These are phyloP conservation scores for Microdochium paspali DNA, from an alignment of 2,329 filamentous ascomycete genomes.

Conservation along the genomic window DNA sequence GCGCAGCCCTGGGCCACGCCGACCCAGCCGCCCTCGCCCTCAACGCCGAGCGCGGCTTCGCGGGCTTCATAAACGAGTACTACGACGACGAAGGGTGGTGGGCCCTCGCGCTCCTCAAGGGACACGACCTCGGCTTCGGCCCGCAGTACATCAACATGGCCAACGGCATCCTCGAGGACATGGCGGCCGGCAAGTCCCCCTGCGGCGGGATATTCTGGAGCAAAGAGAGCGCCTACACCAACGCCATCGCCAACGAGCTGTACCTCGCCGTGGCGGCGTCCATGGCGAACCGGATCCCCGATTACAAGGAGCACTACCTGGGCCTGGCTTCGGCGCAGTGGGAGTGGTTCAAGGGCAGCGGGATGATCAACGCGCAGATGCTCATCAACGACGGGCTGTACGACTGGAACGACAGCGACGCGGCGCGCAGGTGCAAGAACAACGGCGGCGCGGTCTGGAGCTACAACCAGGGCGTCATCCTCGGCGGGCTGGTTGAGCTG, in stretches of 20 bases:
- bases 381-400: slow-evolving; percentile 37
- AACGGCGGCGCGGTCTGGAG: slow-evolving; percentile 30
- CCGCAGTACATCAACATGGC: slow-evolving; percentile 39
- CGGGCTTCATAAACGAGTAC: slow-evolving; percentile 42
- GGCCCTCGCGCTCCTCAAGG: slow-evolving; percentile 45
- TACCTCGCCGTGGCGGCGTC: slow-evolving; percentile 35
- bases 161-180: slow-evolving; percentile 40
- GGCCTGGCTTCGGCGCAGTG: slow-evolving; percentile 31
- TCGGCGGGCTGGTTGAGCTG: slow-evolving; percentile 37
- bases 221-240: slow-evolving; percentile 34
- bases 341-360: slow-evolving; percentile 34
- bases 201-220: slow-evolving; percentile 47
- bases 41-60: slow-evolving; percentile 20
- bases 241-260: slow-evolving; percentile 43
- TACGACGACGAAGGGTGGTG: slow-evolving; percentile 58
- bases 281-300: slow-evolving; percentile 30
- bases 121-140: slow-evolving; percentile 36
- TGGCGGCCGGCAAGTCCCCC: slow-evolving; percentile 32
- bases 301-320: slow-evolving; percentile 24
- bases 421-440: slow-evolving; percentile 26
- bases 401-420: background rate
- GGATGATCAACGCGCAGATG: slow-evolving; percentile 32
- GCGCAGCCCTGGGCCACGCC: background rate
- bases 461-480: slow-evolving; percentile 43
- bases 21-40: slow-evolving; percentile 7